Conservation (phyloP, 1,284 basidiomycete genomes). For the Papiliotrema fonsecae region DNA sequence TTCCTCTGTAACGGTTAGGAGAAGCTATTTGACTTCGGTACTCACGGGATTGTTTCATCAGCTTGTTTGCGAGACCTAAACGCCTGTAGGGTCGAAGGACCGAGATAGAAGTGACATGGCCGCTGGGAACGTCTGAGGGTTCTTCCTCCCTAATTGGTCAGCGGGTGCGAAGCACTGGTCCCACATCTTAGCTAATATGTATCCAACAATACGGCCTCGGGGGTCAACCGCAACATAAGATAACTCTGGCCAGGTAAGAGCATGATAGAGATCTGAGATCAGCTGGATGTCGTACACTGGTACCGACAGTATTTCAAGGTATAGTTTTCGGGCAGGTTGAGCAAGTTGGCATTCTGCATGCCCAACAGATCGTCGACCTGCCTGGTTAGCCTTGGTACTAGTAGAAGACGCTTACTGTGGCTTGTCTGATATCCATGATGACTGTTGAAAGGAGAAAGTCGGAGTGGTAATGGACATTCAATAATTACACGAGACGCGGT, state of each 20-base stretch:
- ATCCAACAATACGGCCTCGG: slow-evolving; percentile 84
- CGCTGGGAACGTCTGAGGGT: slow-evolving; percentile 58
- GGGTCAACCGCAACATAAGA: slow-evolving; percentile 91
- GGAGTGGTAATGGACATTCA: not conserved
- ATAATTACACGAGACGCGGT: too few relatives aligned
- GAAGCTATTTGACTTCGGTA: too few relatives aligned
- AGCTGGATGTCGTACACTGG: not conserved
- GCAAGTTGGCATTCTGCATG: slow-evolving; percentile 87
- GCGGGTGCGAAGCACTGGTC: too few relatives aligned
- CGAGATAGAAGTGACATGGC: slow-evolving; percentile 87
- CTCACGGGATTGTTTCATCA: slow-evolving; percentile 82
- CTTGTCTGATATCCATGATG: slow-evolving; percentile 52
- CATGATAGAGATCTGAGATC: slow-evolving; percentile 73
- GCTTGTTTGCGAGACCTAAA: slow-evolving; percentile 75
- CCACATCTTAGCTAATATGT: slow-evolving; percentile 90
- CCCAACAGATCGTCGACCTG: slow-evolving; percentile 64
- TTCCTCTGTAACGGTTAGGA: slow-evolving; percentile 67
- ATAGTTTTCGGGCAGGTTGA: slow-evolving; percentile 84
- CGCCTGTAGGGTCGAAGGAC: slow-evolving; percentile 79
- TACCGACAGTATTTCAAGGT: slow-evolving; percentile 76
- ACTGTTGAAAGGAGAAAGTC: not conserved
- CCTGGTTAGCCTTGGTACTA: not conserved
- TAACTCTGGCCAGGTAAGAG: slow-evolving; percentile 86
- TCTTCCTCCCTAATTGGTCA: slow-evolving; percentile 63
- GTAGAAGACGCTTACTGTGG: slow-evolving; percentile 40